Evolutionary conservation across 2,329 filamentous ascomycete genomes (phyloP), one percentile per base, ranked within the genome.

Genomic region (Colletotrichum lini): DNA sequence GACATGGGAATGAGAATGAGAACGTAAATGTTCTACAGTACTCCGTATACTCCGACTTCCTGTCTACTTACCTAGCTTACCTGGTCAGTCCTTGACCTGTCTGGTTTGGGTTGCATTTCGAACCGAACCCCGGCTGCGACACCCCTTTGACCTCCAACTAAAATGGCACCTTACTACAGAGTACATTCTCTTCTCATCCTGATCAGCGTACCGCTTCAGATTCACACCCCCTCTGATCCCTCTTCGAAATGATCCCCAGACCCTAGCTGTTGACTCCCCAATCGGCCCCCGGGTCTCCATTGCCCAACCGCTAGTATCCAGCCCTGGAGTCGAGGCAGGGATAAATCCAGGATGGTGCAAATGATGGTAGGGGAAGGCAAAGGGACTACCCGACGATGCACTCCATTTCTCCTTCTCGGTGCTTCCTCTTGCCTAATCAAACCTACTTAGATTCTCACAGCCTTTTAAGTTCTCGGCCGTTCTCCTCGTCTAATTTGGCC

Each of bases 311-410:
- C 38, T 15, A 53, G n/a, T 3, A 35, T 35, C 30, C 30, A 35
- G 30, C 30, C 8, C 16, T 44, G 44, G 47, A 40, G 18, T 52
- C 18, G 38, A n/a, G 42, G 40, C 54, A 57, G n/a, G 49, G 67
- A 49, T 58, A 54, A 21, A 40, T 26, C 35, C 49, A 42, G 21
- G 53, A 71, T 71, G 52, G 65, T 58, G 40, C 67, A 65, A 67
- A 42, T 44, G 38, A 42, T 44, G 38, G 12, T 47, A 49, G 44
- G 52, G 49, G 49, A 52, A 16, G 45, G 21, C n/a, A 40, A 30
- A 69, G 66, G 66, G 66, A 69, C 38, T 53, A 65, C 60, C 66
- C 60, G 66, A 38, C 60, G 53, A 54, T 54, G 35, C 35, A 61
- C 57, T 21, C 53, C 66, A 52, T 35, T 42, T 40, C 40, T 18